phyloP scores from a whole-genome alignment of 2,329 filamentous ascomycete genomes.

The Fusarium sp. region DNA sequence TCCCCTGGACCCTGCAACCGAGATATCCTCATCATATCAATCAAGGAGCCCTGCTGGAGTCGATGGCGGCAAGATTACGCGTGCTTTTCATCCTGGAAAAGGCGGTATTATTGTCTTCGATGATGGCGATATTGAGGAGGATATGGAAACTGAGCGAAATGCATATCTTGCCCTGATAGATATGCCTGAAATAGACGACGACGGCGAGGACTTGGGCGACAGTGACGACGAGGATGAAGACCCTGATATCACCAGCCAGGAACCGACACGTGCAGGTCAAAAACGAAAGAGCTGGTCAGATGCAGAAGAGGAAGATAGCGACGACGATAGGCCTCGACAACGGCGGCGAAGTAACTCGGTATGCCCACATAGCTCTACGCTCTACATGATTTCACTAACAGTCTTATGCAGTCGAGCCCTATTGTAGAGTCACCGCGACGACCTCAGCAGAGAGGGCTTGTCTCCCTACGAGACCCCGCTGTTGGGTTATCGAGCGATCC shows the following conservation, averaged over 20 bases:
- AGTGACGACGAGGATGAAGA: conserved; percentile 69
- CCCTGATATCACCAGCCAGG: conserved; percentile 51
- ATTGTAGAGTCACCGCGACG: conserved; percentile 73
- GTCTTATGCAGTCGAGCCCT: conserved; percentile 64
- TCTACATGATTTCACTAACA: conserved; percentile 30
- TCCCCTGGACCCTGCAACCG: conserved; percentile 63
- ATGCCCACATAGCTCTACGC: conserved; percentile 47
- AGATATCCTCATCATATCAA: conserved; percentile 59
- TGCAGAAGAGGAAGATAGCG: conserved; percentile 75
- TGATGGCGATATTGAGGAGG: conserved; percentile 93
- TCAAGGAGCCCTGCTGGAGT: conserved; percentile 72
- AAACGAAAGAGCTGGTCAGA: conserved; percentile 87
- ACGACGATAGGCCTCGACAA: conserved; percentile 80
- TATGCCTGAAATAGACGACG: conserved; percentile 90
- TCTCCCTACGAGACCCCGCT: conserved; percentile 63
- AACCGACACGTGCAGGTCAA: conserved; percentile 60
- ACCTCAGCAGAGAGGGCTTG: conserved; percentile 68
- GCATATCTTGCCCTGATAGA: conserved; percentile 87
- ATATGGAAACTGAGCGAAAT: conserved; percentile 76
- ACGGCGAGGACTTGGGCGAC: conserved; percentile 70
- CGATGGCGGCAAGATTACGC: conserved; percentile 75
- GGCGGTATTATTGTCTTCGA: conserved; percentile 95
- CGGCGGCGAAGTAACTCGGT: conserved; percentile 90
- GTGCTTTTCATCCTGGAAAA: conserved; percentile 78
- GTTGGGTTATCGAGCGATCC: conserved; percentile 61